Evolutionary conservation across 139 green algal genomes (phyloP).

Genomic region (Closterium sp.): DNA sequence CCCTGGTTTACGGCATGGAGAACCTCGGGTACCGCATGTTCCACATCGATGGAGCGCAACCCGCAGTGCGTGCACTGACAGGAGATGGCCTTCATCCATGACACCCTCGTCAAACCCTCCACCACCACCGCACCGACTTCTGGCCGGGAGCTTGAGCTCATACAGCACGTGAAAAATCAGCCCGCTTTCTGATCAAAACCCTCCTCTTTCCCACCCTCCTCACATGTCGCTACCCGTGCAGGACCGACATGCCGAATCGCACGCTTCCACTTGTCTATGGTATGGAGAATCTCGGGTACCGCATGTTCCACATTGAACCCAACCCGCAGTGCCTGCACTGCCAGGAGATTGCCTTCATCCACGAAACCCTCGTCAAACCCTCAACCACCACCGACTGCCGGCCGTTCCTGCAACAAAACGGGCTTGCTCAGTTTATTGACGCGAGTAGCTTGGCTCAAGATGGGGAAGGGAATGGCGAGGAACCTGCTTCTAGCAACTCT

Average conservation of each 20-base stretch:
- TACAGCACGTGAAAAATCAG: background rate
- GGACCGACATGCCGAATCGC: background rate
- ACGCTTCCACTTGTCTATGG: background rate
- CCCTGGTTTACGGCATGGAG: no score
- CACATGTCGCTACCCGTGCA: background rate
- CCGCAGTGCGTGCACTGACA: no score
- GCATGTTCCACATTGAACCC: slow-evolving; percentile 32
- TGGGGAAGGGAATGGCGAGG: background rate
- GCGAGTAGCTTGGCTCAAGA: background rate
- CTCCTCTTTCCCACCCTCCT: background rate
- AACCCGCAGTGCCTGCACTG: slow-evolving; percentile 27
- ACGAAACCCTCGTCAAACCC: slow-evolving; percentile 14
- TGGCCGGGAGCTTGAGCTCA: background rate
- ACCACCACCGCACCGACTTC: no score
- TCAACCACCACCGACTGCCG: background rate
- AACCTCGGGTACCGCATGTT: no score
- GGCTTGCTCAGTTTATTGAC: background rate
- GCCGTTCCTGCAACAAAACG: background rate
- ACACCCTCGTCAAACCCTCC: no score
- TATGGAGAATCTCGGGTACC: slow-evolving; percentile 28
- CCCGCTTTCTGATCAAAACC: background rate
- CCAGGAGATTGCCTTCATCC: slow-evolving; percentile 33
- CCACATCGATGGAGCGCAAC: no score
- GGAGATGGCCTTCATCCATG: no score
- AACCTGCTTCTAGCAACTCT: no score